Evolutionary conservation across 805 yeast genomes (phyloP), one percentile per base, ranked within the genome.

Genomic region (Suhomyces emberorum): DNA sequence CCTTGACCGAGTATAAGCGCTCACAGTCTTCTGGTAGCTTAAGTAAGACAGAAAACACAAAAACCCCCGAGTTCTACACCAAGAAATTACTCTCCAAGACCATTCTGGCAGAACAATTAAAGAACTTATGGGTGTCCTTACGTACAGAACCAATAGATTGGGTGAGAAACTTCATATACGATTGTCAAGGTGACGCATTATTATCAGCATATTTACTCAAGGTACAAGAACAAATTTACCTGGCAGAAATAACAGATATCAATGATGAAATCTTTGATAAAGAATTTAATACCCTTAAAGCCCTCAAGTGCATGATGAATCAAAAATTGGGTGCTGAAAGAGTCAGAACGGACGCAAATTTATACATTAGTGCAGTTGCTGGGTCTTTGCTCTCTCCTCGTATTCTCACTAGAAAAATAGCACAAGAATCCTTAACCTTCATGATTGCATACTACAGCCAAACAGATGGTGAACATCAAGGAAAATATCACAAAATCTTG

Each of bases 91-190:
- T 89, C 52, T 80, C 83, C 24, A 83, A 83, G 49, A 61, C 77
- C 21, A 79, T 89, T 36, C 69, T 84, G 1, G 64, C 78, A 3
- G 77, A 76, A 35, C 87, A 89, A 55, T 66, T 91, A 45, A 86
- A 83, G 26, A 85, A 85, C 47, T 70, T 93, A 35, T 87, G 93
- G 84, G 96, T 93, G 4, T 87, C 95, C 31, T 68, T 91, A 28
- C 77, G 98, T 45, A 88, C 98, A 0, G 98, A 91, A 55, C 88
- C 89, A 16, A 64, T 68, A 14, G 71, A 63, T 38, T 91, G 98
- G 97, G 93, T 87, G 0, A 70, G 76, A 32, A 71, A 69, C 15
- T 93, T 93, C 50, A 69, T 88, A n/a, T 64, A 57, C 42, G 78
- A 72, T 34, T 72, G 77, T 29, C 95, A 87, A 55, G 98, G 98